Evolutionary conservation across 768 basidiomycete genomes (phyloP), one percentile per base, ranked within the genome.

Genomic region (Lentinula boryana): DNA sequence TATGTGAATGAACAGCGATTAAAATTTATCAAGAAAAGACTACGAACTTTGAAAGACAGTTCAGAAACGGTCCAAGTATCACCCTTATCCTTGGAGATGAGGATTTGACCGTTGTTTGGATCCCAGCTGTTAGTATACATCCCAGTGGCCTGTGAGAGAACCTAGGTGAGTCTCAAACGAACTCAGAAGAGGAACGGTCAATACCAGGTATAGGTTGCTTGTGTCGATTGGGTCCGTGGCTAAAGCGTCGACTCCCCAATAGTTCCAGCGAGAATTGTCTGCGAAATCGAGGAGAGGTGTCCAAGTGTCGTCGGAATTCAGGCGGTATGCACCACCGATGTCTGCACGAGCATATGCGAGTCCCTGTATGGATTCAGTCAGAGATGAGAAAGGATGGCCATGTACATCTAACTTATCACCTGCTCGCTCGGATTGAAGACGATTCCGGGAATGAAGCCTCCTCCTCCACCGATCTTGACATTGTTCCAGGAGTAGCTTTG

Each of bases 271-370:
- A 12, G 75, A 62, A 63, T 78, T 63, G 60, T 50, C 50, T 10
- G 48, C 77, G 60, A 83, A 86, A 66, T 87, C 86, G 40, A 85
- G 73, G 21, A 87, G 71, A 43, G 85, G 84, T 0, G 82, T 83
- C 86, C 86, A 87, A 2, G 82, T 72, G 56, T 84, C 80, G 64
- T 85, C 81, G 1, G 82, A 43, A 66, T 87, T 86, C 66, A 87
- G 70, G 65, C 76, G 83, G 70, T 87, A 86, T 21, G 82, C 84
- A 31, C 84, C 85, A 58, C 85, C 85, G 40, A 88, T 85, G 69
- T 87, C 86, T 8, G 85, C 86, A 23, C 86, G 81, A n/a, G 82
- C 84, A 68, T 83, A 87, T 2, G 81, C 84, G 10, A 86, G 69
- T 35, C 84, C 85, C 77, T 83, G 54, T 16, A 21, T 4, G 41